phyloP scores from a whole-genome alignment of 169 alveolate genomes.

The Cystoisospora suis region DNA sequence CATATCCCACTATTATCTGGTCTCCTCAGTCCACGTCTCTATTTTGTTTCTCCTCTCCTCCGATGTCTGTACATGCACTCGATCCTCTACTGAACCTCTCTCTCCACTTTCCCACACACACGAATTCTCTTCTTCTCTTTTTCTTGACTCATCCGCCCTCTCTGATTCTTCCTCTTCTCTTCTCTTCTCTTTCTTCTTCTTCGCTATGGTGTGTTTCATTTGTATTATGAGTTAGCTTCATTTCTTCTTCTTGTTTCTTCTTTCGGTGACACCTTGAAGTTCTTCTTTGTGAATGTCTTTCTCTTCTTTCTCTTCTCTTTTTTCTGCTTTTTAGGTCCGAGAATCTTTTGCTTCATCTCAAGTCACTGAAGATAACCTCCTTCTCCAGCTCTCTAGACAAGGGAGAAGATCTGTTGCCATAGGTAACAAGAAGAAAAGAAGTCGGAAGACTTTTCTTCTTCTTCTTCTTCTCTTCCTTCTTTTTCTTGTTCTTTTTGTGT shows the following conservation, averaged over 20 bases:
- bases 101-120: too few relatives aligned
- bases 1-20: too few relatives aligned
- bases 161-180: background rate
- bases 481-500: background rate
- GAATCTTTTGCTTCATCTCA: conserved; percentile 72
- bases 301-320: conserved; percentile 37
- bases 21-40: too few relatives aligned
- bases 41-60: too few relatives aligned
- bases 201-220: background rate
- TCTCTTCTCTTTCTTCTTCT: background rate
- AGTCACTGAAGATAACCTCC: conserved; percentile 77
- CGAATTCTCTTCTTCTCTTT: too few relatives aligned
- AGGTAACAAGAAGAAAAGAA: too few relatives aligned
- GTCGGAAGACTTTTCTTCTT: background rate
- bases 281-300: too few relatives aligned
- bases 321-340: conserved; percentile 67
- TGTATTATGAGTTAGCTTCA: too few relatives aligned
- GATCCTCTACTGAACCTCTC: too few relatives aligned
- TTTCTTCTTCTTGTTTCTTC: background rate
- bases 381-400: conserved; percentile 63
- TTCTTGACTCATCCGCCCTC: background rate
- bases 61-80: too few relatives aligned
- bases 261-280: background rate
- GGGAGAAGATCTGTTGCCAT: conserved; percentile 69
- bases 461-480: background rate